phyloP scores from a whole-genome alignment of 768 basidiomycete species.

The Boletus sensibilis region DNA sequence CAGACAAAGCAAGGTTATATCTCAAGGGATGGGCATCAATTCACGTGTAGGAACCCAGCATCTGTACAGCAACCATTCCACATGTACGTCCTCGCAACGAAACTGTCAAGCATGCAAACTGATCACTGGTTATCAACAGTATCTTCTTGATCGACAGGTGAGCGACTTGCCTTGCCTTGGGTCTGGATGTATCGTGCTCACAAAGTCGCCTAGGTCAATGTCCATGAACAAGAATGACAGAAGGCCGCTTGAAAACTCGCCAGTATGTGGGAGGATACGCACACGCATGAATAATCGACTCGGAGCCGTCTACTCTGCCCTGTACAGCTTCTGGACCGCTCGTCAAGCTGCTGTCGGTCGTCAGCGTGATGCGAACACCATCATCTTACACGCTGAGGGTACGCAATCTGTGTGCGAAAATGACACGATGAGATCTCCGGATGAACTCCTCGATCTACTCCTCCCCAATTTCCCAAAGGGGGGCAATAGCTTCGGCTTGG shows the following conservation, averaged over 20 bases:
- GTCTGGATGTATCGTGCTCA: not conserved
- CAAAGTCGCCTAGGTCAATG: conserved; percentile 37
- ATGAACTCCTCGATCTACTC: conserved; percentile 42
- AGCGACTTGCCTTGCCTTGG: not conserved
- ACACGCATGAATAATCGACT: conserved; percentile 45
- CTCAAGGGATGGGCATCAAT: conserved; percentile 57
- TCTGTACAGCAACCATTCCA: conserved; percentile 52
- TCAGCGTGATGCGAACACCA: conserved; percentile 53
- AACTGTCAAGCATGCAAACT: not conserved
- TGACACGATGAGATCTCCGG: conserved; percentile 43
- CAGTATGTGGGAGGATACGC: conserved; percentile 33
- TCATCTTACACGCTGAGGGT: conserved; percentile 44
- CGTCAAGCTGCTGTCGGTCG: conserved; percentile 38
- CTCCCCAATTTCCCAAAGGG: conserved; percentile 35
- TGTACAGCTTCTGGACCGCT: conserved; percentile 54
- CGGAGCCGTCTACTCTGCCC: conserved; percentile 54
- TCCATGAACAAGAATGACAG: conserved; percentile 48
- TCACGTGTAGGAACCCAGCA: conserved; percentile 51
- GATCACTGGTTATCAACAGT: not conserved
- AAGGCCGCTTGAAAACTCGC: conserved; percentile 39
- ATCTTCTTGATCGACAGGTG: conserved; percentile 25
- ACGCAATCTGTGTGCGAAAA: conserved; percentile 35
- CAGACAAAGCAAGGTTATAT: conserved; percentile 41
- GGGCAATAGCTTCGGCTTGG: conserved; percentile 44
- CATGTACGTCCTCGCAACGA: conserved; percentile 42